phyloP scores from a whole-genome alignment of 495 filamentous ascomycete species.

The Aspergillus steynii region DNA sequence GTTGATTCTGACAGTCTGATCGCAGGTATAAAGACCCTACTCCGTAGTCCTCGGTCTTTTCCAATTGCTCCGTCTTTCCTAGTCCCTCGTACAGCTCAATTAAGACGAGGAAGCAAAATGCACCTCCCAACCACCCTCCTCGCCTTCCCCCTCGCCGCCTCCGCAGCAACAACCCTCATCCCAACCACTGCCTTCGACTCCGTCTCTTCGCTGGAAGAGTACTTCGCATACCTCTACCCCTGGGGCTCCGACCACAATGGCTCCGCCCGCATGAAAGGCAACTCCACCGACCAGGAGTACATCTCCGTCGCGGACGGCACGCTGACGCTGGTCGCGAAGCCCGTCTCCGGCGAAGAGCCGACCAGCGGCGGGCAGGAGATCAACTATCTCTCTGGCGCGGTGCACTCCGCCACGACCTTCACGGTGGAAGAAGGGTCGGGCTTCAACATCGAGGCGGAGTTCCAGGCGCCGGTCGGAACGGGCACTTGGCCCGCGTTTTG shows the following conservation, averaged over 20 bases:
- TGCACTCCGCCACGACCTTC: conserved; percentile 24
- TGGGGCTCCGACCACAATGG: conserved; percentile 55
- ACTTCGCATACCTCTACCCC: conserved; percentile 55
- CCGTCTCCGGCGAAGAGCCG: conserved; percentile 46
- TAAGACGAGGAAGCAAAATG: conserved; percentile 2
- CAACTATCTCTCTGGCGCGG: conserved; percentile 33
- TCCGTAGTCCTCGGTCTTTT: too few relatives aligned
- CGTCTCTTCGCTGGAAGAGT: conserved; percentile 47
- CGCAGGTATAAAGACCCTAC: background rate
- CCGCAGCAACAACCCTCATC: conserved; percentile 46
- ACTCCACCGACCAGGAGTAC: conserved; percentile 53
- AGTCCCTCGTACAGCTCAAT: background rate
- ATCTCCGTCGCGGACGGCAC: conserved; percentile 40
- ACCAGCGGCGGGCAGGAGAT: conserved; percentile 54
- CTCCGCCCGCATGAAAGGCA: conserved; percentile 57
- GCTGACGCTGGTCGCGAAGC: conserved; percentile 28
- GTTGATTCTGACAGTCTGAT: background rate
- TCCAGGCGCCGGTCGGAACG: conserved; percentile 49
- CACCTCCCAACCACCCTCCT: conserved; percentile 8
- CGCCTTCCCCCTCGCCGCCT: conserved; percentile 4
- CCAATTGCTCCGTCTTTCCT: background rate
- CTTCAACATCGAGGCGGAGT: conserved; percentile 35
- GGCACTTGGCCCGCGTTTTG: conserved; percentile 65
- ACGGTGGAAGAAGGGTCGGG: conserved; percentile 25
- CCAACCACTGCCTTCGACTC: conserved; percentile 55